Conservation (phyloP, 345 rosid species). For the Schrenkiella parvula region DNA sequence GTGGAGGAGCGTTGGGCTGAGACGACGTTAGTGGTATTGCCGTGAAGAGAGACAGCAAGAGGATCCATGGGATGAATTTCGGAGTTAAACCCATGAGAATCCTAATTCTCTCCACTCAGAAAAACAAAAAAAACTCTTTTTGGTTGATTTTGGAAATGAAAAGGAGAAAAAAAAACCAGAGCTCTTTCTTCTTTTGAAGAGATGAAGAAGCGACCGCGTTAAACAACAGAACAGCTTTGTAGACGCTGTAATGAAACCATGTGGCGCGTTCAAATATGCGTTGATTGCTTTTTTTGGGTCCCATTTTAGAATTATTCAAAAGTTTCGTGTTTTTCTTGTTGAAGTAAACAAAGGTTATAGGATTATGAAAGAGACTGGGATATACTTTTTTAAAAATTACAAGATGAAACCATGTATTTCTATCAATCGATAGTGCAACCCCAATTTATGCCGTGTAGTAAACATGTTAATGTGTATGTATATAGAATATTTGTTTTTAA, state of each 20-base stretch:
- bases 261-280: conserved; percentile 16
- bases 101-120: background rate
- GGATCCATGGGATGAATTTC: background rate
- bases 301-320: background rate
- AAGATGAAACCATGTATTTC: background rate
- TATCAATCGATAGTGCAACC: background rate
- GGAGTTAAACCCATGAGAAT: conserved; percentile 30
- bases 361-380: background rate
- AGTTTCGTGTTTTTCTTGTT: background rate
- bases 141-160: background rate
- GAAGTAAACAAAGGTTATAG: conserved; percentile 3
- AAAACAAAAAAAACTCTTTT: background rate
- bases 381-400: background rate
- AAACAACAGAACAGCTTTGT: conserved; percentile 24
- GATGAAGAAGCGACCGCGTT: conserved; percentile 37
- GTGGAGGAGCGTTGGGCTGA: conserved; percentile 44
- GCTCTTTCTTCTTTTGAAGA: background rate
- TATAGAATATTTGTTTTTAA: background rate
- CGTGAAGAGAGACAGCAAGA: conserved; percentile 16
- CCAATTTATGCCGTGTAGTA: background rate
- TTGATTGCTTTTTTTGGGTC: background rate
- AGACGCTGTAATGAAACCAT: conserved; percentile 30
- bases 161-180: conserved; percentile 1
- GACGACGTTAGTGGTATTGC: conserved; percentile 35
- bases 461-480: background rate